Conservation (phyloP, 768 basidiomycete species). For the Tulasnella sp. region DNA sequence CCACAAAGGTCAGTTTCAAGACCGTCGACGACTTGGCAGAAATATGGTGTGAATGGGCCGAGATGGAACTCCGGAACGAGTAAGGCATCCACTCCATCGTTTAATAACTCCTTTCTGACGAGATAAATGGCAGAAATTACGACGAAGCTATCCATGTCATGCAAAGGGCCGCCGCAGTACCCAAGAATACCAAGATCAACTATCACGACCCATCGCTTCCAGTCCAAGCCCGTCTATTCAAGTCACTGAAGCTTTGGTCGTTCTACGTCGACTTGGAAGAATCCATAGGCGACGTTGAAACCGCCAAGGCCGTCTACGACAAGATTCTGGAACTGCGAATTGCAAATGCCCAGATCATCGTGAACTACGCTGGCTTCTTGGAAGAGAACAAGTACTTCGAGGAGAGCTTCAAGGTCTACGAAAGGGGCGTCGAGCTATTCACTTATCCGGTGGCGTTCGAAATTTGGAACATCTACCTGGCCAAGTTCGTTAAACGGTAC, state of each 20-base stretch:
- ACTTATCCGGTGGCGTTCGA: conserved; percentile 98
- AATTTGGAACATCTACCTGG: conserved; percentile 97
- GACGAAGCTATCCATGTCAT: conserved; percentile 93
- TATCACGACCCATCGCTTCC: conserved; percentile 93
- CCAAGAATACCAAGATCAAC: conserved; percentile 83
- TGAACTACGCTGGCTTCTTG: conserved; percentile 95
- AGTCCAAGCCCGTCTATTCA: conserved; percentile 88
- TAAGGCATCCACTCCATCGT: conserved; percentile 43
- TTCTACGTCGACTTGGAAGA: conserved; percentile 98
- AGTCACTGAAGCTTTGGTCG: conserved; percentile 97
- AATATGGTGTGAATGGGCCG: conserved; percentile 99
- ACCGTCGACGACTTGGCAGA: conserved; percentile 97
- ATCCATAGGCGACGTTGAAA: conserved; percentile 89
- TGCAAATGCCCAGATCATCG: conserved; percentile 94
- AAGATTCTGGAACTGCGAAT: conserved; percentile 94
- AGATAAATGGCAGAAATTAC: conserved; percentile 66
- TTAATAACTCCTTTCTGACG: conserved; percentile 19
- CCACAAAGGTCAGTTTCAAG: conserved; percentile 85
- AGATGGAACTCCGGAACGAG: conserved; percentile 96
- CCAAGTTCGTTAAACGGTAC: conserved; percentile 95
- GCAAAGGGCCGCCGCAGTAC: conserved; percentile 91
- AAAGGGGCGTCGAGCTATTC: conserved; percentile 94
- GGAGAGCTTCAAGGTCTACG: conserved; percentile 98
- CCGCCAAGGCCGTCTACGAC: conserved; percentile 89
- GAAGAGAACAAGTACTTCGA: conserved; percentile 99